Evolutionary conservation across 2,329 filamentous ascomycete species (phyloP), one percentile per base, ranked within the genome.

Genomic region (Fusarium setosum): DNA sequence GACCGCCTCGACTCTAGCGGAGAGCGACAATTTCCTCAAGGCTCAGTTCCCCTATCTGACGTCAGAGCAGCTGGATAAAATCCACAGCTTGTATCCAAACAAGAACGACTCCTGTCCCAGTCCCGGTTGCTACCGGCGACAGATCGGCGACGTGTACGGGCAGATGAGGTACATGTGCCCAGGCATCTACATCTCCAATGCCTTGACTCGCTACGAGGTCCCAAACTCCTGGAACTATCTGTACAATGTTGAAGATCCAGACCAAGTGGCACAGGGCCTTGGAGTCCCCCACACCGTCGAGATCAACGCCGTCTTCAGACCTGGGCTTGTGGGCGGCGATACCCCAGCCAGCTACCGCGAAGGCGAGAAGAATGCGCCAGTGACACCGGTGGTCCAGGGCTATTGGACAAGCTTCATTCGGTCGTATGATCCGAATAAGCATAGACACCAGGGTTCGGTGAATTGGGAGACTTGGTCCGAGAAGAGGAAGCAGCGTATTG

Each of bases 371-470:
- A 93, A 93, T 65, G 83, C 79, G 2, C 72, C 73, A 0, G 87
- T 91, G 6, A 82, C 91, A 1, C 81, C 85, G 0, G 77, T 90
- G 0, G 84, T 91, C 24, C 89, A 92, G 71, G 84, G 82, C 0
- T 94, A 93, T 75, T 94, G 90, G 90, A 86, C 88, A 2, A 92
- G 88, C 65, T 94, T 94, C 72, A 88, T 94, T 61, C 79, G 85
- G 23, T 82, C 81, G 1, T 82, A 88, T 34, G 81, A 94, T 73
- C 92, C 92, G 0, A 94, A 94, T 37, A 55, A 65, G 40, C 60
- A 78, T 56, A 70, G 76, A 15, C 63, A 69, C 15, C 48, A 64
- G 1, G 73, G 70, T 0, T 74, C 79, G 3, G 79, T 78, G 3
- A 70, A 61, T 10, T 86, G 83, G 84, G 73, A 68, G 56, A n/a